A percentile compares a stretch with the other conserved stretches of the same genome.
These are phyloP conservation scores for Phialophora expanda DNA, from an alignment of 2,329 filamentous ascomycete species.

Conservation along the genomic window DNA sequence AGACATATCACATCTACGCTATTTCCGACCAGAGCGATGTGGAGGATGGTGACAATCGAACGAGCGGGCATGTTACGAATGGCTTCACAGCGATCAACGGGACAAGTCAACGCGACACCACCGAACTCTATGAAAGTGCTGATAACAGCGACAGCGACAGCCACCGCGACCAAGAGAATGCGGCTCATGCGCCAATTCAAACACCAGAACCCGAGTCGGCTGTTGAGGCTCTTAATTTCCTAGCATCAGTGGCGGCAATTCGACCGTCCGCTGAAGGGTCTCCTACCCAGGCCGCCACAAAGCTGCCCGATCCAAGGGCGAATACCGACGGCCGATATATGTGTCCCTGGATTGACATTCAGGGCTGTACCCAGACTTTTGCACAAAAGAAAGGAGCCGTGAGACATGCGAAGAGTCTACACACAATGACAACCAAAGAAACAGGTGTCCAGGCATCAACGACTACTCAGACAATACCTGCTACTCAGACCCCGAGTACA, in stretches of 20 bases:
- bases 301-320: not conserved
- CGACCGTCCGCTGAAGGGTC: not conserved
- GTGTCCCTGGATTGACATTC: conserved; percentile 30
- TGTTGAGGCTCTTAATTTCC: not conserved
- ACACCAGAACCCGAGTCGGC: not conserved
- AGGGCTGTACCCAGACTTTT: conserved; percentile 34
- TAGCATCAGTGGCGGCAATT: conserved; percentile 5
- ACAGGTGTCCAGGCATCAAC: not conserved
- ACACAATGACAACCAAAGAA: not conserved
- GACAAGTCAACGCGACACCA: not conserved
- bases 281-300: not conserved
- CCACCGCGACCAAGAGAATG: not conserved
- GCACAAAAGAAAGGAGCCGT: conserved; percentile 20
- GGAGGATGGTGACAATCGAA: conserved; percentile 1
- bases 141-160: not conserved
- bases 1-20: conserved; percentile 37
- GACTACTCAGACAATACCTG: not conserved
- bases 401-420: conserved; percentile 28
- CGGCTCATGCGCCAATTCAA: not conserved
- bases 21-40: conserved; percentile 28
- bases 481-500: not conserved
- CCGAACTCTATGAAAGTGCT: not conserved
- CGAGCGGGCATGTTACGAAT: not conserved
- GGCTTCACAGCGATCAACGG: conserved; percentile 6
- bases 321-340: conserved; percentile 23